Evolutionary conservation across 371 early-diverging fungal species (phyloP), one percentile per base, ranked within the genome.

Genomic region (Entomophthora muscae): DNA sequence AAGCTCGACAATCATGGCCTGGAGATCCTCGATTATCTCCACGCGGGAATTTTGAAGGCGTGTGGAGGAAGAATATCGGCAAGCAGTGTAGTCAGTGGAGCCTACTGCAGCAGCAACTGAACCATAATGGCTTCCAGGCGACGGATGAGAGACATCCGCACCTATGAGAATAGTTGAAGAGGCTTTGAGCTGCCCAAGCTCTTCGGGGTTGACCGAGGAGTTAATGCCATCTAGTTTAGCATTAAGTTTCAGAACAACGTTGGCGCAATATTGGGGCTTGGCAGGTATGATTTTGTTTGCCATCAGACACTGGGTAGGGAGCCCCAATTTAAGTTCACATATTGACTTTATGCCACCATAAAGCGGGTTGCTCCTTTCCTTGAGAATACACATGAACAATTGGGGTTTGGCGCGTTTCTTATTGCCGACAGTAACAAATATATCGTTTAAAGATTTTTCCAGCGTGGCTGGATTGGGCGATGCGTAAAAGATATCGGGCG

Each of bases 321-420:
- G 73, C 33, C 95, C 91, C 59, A 91, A 76, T 22, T 88, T 80
- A 1, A 93, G 93, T 71, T 98, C 97, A 31, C 88, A 82, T 32
- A 89, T 81, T 27, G 92, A 81, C 80, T 98, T 98, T 68, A 98
- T 89, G 66, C 89, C 90, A 57, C 89, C 89, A 73, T 98, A 98
- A 1, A 94, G 71, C 2, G 80, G 83, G 13, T 82, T 77, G 66
- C 87, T 88, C 53, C 89, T 90, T 76, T 87, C 86, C 57, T 89
- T 89, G 53, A 96, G 71, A 64, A 96, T 80, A 71, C 91, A 89
- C 32, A 90, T 66, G 32, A 90, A 67, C 29, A 91, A 65, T 74
- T 91, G 90, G 29, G 90, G 89, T 57, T 79, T 66, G 23, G 78
- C 73, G 65, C 84, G 83, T 56, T 85, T 86, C 26, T 79, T 75